Evolutionary conservation across 306 rosid species (phyloP).

Genomic region (Astragalus membranaceus): DNA sequence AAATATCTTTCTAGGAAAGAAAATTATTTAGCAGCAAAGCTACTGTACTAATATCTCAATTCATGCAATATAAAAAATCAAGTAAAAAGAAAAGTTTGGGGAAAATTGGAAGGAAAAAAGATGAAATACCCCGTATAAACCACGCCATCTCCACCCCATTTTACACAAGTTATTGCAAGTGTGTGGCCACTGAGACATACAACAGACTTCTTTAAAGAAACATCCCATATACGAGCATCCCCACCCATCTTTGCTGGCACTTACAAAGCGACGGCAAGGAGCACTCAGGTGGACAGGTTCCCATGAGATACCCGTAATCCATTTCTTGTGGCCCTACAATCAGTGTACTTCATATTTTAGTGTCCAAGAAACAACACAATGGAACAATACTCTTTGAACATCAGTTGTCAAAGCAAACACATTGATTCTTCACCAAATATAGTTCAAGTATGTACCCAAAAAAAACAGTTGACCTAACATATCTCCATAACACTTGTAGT

Average conservation of each 20-base stretch:
- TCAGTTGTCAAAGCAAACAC: not conserved
- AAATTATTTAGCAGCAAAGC: not conserved
- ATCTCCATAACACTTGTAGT: not conserved
- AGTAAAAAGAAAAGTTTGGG: not conserved
- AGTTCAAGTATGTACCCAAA: not conserved
- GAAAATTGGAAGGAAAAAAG: not conserved
- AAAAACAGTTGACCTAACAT: not conserved
- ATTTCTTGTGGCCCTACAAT: constrained; percentile 87
- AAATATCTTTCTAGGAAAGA: not conserved
- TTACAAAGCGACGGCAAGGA: constrained; percentile 89
- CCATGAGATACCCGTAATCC: constrained; percentile 95
- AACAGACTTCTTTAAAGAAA: constrained; percentile 54
- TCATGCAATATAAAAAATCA: not conserved
- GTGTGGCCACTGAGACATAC: constrained; percentile 79
- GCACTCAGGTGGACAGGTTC: constrained; percentile 81
- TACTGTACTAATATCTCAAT: not conserved
- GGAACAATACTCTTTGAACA: not conserved
- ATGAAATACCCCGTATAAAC: constrained; percentile 77
- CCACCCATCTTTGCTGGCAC: constrained; percentile 92
- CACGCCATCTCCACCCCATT: constrained; percentile 99
- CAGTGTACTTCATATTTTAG: not conserved
- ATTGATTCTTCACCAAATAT: not conserved
- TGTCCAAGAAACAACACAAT: not conserved
- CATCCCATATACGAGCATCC: constrained; percentile 95
- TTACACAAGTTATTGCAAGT: constrained; percentile 83